Percentiles rank a stretch among this genome's conserved stretches.
These are phyloP conservation scores for Diaporthe aspalathi DNA, from an alignment of 2,329 filamentous ascomycete species.

Conservation along the genomic window DNA sequence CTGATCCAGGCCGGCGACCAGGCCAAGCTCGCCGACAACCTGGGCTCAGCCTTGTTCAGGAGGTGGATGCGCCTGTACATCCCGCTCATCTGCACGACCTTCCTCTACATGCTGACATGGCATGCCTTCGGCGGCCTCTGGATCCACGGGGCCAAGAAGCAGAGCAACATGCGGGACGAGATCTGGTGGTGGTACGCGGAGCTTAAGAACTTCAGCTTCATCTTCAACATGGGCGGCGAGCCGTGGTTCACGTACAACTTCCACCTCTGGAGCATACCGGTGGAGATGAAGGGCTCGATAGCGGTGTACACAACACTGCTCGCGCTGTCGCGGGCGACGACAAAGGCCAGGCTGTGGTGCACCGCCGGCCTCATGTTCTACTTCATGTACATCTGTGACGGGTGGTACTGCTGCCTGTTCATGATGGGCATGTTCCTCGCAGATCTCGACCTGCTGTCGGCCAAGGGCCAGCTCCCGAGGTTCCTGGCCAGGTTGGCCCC, in stretches of 20 bases:
- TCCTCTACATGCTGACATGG: slow-evolving; percentile 64
- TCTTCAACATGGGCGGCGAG: slow-evolving; percentile 68
- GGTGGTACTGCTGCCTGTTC: slow-evolving; percentile 71
- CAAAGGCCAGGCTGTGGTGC: slow-evolving; percentile 65
- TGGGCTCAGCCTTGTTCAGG: slow-evolving; percentile 61
- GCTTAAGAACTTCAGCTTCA: slow-evolving; percentile 76
- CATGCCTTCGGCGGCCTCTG: slow-evolving; percentile 64
- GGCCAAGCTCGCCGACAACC: slow-evolving; percentile 54
- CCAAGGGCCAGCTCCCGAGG: slow-evolving; percentile 60
- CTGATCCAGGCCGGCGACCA: slow-evolving; percentile 59
- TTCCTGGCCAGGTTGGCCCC: slow-evolving; percentile 59
- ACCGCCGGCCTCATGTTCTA: slow-evolving; percentile 67
- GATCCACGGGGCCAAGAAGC: slow-evolving; percentile 51
- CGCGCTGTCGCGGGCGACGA: slow-evolving; percentile 67
- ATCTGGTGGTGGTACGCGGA: slow-evolving; percentile 63
- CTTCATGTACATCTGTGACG: slow-evolving; percentile 76
- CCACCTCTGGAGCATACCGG: slow-evolving; percentile 73
- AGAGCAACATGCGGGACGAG: slow-evolving; percentile 59
- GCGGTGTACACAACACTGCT: slow-evolving; percentile 68
- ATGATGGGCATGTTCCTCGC: slow-evolving; percentile 70
- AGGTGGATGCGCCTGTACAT: slow-evolving; percentile 62
- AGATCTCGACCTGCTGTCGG: slow-evolving; percentile 68
- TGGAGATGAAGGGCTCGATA: slow-evolving; percentile 73
- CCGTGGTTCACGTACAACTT: slow-evolving; percentile 69
- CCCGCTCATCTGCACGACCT: slow-evolving; percentile 65